Evolutionary conservation across 2,329 filamentous ascomycete genomes (phyloP), one percentile per base, ranked within the genome.

Genomic region (Trichophyton schoenleinii): DNA sequence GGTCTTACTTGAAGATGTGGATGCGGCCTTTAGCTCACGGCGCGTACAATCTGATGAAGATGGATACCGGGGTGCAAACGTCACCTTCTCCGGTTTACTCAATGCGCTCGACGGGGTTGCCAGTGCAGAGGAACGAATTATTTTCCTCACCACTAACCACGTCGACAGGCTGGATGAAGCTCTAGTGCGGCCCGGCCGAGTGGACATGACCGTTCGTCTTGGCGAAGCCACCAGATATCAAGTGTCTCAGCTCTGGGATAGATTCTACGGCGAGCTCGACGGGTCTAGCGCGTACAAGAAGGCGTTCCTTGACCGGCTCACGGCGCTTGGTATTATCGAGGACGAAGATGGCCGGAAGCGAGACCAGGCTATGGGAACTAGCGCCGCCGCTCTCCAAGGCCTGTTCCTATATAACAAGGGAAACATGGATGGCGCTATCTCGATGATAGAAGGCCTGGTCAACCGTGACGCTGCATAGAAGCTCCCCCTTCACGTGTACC

Each of bases 371-470:
- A 78, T 78, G 55, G 77, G 77, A 62, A 88, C 90, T 15, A 97
- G 91, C 71, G 91, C 92, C 3, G 94, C 94, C 31, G 90, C 91
- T 22, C 84, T 99, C 34, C 94, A 99, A 74, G 94, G 94, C 0
- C 75, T 99, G 52, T 99, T 99, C 73, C 74, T 97, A 72, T 95
- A 95, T 73, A 95, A 97, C 75, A 99, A 99, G 77, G 88, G 87
- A 65, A 83, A 95, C 68, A 88, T 91, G 79, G 81, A 91, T 66
- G 91, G 92, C 1, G 92, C 92, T 13, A 91, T 97, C 66, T 77
- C 78, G 15, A 91, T 88, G 86, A 87, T 86, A 1, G 85, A 88
- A 57, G 72, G 65, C 15, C 67, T 76, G 11, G 70, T 65, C 25
- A 38, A 61, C 41, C 55, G 36, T 58, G 36, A 58, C 18, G 55